phyloP scores from a whole-genome alignment of 2,329 filamentous ascomycete species.

The Aspergillus uvarum region DNA sequence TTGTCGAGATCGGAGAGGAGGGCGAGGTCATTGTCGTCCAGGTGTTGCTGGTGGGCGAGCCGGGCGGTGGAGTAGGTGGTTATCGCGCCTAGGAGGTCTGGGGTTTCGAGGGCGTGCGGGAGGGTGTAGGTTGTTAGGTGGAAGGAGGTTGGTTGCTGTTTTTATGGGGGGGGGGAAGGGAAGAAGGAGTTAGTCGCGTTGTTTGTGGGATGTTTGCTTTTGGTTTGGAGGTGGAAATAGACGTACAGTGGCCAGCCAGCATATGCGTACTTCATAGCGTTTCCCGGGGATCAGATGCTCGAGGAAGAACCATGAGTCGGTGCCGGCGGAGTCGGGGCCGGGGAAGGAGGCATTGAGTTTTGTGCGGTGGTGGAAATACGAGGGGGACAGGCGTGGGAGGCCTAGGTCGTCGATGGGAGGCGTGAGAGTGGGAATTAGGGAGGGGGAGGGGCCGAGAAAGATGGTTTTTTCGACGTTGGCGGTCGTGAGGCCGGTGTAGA shows the following conservation, averaged over 20 bases:
- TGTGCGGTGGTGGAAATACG: constrained; percentile 58
- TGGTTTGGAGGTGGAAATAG: not conserved
- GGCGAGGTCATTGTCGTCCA: not conserved
- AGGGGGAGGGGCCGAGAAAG: constrained; percentile 69
- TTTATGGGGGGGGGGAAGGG: not conserved
- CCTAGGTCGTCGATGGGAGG: constrained; percentile 61
- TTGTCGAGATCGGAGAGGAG: not conserved
- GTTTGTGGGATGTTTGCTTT: not conserved
- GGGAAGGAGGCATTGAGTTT: constrained; percentile 69
- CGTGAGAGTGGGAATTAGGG: constrained; percentile 56
- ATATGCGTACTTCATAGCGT: constrained; percentile 87
- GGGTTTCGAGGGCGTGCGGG: constrained; percentile 59
- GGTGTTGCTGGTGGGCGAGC: constrained; percentile 33
- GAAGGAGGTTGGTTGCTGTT: constrained; percentile 83
- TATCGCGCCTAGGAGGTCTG: constrained; percentile 65
- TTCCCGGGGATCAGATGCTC: constrained; percentile 66
- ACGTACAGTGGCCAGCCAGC: constrained; percentile 87
- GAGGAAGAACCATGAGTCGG: constrained; percentile 76
- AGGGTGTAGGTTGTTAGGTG: constrained; percentile 65
- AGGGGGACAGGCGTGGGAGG: constrained; percentile 64
- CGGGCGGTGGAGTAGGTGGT: constrained; percentile 59
- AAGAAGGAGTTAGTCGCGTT: constrained; percentile 20
- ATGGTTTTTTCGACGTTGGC: constrained; percentile 92
- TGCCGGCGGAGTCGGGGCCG: constrained; percentile 54
- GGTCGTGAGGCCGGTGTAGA: constrained; percentile 17